Base-by-base conservation (phyloP, 1,284 basidiomycete genomes). In the Puccinia brachypodii region DNA sequence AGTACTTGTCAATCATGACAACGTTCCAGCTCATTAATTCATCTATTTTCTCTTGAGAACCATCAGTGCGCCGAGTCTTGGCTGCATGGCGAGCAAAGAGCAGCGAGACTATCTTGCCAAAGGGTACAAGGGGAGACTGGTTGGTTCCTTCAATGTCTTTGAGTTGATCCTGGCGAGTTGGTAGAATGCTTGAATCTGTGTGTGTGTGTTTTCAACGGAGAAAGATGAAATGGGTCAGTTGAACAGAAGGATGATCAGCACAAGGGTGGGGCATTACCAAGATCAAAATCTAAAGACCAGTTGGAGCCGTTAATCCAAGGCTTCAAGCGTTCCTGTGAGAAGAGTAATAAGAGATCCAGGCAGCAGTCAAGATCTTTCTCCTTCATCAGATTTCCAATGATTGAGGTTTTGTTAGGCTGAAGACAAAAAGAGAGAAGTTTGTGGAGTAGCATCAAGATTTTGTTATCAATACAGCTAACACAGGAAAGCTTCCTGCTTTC, bases 1-100 rank as follows among this genome's bases (percentile, higher is more conserved):
- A 81, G 60, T 81, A 81, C 44, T 81, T 81, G 62, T 64, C 72
- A 3, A 81, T 64, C 2, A 58, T 81, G 47, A 81, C 75, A 19
- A 64, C 19, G 28, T 74, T 64, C 42, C 71, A 62, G 73, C 58
- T 62, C 19, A 76, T 76, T 31, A 50, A 33, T 44, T 76, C 75
- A 16, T 16, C 31, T 7, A 62, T 1, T n/a, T 62, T 62, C 11
- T 62, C 40, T 42, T 40, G 33, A 53, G 47, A 11, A 50, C 16
- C n/a, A 28, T 62, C 36, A 56, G 79, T 36, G 53, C 33, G 38
- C 36, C 44, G 62, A 81, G 40, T 73, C 31, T 66, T 36, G 13
- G 19, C 9, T n/a, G 58, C 69, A 36, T 75, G 71, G 31, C 71
- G 71, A 28, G 56, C 68, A 14, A 81, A 81, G 40, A 81, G 60